phyloP scores from a whole-genome alignment of 139 green algal genomes.

The Micromonas commoda region DNA sequence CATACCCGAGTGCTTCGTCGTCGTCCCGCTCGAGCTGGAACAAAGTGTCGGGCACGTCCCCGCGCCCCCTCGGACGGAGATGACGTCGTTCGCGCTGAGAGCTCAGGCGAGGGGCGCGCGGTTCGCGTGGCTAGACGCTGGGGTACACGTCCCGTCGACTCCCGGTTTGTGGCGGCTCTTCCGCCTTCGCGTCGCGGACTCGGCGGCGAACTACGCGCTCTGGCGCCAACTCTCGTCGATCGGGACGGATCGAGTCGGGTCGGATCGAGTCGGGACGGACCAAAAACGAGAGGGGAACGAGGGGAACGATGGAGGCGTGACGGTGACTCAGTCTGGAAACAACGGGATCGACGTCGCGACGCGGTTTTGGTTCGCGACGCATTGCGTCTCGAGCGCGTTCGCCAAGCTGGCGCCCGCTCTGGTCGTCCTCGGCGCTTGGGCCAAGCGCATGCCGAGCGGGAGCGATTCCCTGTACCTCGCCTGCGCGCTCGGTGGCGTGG shows the following conservation, averaged over 20 bases:
- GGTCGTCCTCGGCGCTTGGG: too few relatives aligned
- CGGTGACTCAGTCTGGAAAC: too few relatives aligned
- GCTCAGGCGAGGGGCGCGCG: background rate
- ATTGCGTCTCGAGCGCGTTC: background rate
- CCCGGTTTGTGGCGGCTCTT: background rate
- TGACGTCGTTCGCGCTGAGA: conserved; percentile 12
- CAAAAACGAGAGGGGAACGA: too few relatives aligned
- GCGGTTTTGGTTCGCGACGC: background rate
- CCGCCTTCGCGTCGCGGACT: background rate
- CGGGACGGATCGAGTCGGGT: too few relatives aligned
- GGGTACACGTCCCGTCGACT: background rate
- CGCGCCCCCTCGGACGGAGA: background rate
- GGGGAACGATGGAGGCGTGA: too few relatives aligned
- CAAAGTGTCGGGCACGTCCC: too few relatives aligned
- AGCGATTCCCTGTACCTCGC: too few relatives aligned
- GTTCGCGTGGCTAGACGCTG: conserved; percentile 15
- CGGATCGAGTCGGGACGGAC: too few relatives aligned
- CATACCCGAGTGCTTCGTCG: background rate
- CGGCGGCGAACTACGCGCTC: too few relatives aligned
- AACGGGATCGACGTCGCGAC: too few relatives aligned
- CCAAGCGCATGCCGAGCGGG: too few relatives aligned
- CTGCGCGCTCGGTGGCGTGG: background rate
- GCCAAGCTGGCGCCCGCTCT: conserved; percentile 2
- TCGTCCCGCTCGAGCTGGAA: background rate
- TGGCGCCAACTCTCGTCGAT: too few relatives aligned